These are phyloP conservation scores for Solanum piurae DNA, from an alignment of 257 asterid species.

Conservation along the genomic window DNA sequence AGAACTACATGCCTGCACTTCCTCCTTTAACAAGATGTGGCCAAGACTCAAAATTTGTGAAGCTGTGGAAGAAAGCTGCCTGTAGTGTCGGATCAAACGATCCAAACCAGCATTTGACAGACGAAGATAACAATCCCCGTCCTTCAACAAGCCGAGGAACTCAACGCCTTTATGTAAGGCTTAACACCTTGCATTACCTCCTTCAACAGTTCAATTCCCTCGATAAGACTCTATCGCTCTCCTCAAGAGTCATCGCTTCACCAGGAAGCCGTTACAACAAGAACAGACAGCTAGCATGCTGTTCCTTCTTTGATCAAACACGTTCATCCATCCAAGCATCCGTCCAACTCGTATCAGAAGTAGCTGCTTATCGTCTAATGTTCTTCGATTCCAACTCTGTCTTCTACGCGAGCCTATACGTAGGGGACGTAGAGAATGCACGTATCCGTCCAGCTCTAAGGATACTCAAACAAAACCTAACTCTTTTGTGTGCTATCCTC, in stretches of 20 bases:
- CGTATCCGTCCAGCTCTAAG: slow-evolving; percentile 48
- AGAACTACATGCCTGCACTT: slow-evolving; percentile 72
- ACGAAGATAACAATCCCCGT: slow-evolving; percentile 55
- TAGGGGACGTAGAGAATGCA: slow-evolving; percentile 37
- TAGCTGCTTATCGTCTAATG: slow-evolving; percentile 76
- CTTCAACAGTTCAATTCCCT: slow-evolving; percentile 48
- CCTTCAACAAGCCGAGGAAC: slow-evolving; percentile 95
- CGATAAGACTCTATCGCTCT: slow-evolving; percentile 41
- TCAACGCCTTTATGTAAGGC: slow-evolving; percentile 88
- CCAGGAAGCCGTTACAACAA: slow-evolving; percentile 22
- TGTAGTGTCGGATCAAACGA: slow-evolving; percentile 46
- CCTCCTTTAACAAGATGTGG: slow-evolving; percentile 88
- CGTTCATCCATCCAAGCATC: slow-evolving; percentile 45
- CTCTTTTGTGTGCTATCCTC: slow-evolving; percentile 69
- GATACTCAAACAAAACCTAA: slow-evolving; percentile 58
- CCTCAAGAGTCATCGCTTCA: slow-evolving; percentile 39
- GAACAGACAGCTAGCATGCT: slow-evolving; percentile 22
- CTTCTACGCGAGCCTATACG: slow-evolving; percentile 49
- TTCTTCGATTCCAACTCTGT: slow-evolving; percentile 66
- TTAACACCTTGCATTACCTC: slow-evolving; percentile 79
- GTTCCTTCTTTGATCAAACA: slow-evolving; percentile 55
- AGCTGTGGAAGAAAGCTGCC: slow-evolving; percentile 71
- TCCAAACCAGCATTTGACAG: slow-evolving; percentile 12
- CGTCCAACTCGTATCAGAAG: slow-evolving; percentile 66
- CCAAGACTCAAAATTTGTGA: slow-evolving; percentile 53